Percentiles rank a stretch among this genome's conserved stretches.
phyloP scores from a whole-genome alignment of 495 filamentous ascomycete genomes.

The Xylaria intraflava region DNA sequence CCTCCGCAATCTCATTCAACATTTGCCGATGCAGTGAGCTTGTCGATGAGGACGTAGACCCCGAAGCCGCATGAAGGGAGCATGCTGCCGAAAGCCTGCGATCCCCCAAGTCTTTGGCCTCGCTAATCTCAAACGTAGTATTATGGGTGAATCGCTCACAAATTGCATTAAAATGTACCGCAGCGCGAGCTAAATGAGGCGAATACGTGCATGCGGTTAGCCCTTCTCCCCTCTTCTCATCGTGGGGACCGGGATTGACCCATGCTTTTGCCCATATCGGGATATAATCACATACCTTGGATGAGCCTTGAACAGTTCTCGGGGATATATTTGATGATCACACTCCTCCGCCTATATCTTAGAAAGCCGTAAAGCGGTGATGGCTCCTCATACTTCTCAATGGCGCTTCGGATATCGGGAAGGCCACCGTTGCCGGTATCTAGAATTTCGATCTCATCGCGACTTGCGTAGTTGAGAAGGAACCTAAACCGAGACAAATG shows the following conservation, averaged over 20 bases:
- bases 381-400: conserved; percentile 70
- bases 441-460: conserved; percentile 81
- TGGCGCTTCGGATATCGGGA: conserved; percentile 68
- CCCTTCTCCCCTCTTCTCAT: background rate
- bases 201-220: conserved; percentile 1
- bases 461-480: conserved; percentile 81
- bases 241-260: background rate
- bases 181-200: conserved; percentile 62
- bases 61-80: conserved; percentile 81
- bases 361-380: conserved; percentile 91
- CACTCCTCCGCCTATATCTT: conserved; percentile 80
- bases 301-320: conserved; percentile 83
- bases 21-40: conserved; percentile 68
- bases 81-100: conserved; percentile 81
- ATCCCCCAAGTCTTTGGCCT: conserved; percentile 76
- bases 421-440: conserved; percentile 76
- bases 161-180: conserved; percentile 88
- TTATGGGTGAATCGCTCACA: conserved; percentile 85
- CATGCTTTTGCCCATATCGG: conserved; percentile 8
- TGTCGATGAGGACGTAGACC: conserved; percentile 79
- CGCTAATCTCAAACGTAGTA: conserved; percentile 64
- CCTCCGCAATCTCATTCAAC: conserved; percentile 87
- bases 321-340: conserved; percentile 86
- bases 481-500: conserved; percentile 57
- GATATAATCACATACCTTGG: conserved; percentile 58